These are phyloP conservation scores for Daldinia loculata DNA, from an alignment of 495 filamentous ascomycete species.

Conservation along the genomic window DNA sequence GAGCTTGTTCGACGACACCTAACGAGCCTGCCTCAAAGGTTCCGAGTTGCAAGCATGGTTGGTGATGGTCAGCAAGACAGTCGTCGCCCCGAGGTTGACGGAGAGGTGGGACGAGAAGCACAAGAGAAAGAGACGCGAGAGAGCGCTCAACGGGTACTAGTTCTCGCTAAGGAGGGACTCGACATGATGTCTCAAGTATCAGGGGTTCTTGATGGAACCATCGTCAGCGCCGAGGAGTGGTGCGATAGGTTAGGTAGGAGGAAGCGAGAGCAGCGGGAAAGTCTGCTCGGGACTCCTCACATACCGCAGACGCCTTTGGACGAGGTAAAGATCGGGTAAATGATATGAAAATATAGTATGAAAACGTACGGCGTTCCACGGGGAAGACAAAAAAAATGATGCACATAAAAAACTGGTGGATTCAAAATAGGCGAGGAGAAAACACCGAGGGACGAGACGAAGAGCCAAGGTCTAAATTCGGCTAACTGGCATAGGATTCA, in stretches of 20 bases:
- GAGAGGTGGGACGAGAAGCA: constrained; percentile 32
- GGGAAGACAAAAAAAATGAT: constrained; percentile 35
- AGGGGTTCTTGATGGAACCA: constrained; percentile 80
- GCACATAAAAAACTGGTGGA: constrained; percentile 36
- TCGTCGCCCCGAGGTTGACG: constrained; percentile 50
- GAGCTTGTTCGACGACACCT: constrained; percentile 80
- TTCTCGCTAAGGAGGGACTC: constrained; percentile 85
- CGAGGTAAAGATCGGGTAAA: constrained; percentile 42
- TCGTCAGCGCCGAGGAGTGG: constrained; percentile 88
- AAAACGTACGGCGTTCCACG: constrained; percentile 34
- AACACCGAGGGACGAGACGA: constrained; percentile 16
- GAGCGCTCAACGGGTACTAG: constrained; percentile 73
- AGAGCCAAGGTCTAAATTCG: constrained; percentile 24
- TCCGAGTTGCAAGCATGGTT: constrained; percentile 62
- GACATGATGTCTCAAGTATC: constrained; percentile 90
- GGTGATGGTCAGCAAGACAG: constrained; percentile 52
- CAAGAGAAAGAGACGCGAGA: constrained; percentile 52
- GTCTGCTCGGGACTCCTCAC: constrained; percentile 21
- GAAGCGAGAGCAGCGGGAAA: constrained; percentile 48
- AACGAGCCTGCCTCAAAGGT: constrained; percentile 78
- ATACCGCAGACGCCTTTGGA: constrained; percentile 26
- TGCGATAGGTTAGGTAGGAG: constrained; percentile 74
- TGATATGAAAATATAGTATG: constrained; percentile 24
- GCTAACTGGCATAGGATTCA: constrained; percentile 22
- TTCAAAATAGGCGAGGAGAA: constrained; percentile 21